Conservation (phyloP, 2,329 filamentous ascomycete genomes). For the Fusarium chaquense region DNA sequence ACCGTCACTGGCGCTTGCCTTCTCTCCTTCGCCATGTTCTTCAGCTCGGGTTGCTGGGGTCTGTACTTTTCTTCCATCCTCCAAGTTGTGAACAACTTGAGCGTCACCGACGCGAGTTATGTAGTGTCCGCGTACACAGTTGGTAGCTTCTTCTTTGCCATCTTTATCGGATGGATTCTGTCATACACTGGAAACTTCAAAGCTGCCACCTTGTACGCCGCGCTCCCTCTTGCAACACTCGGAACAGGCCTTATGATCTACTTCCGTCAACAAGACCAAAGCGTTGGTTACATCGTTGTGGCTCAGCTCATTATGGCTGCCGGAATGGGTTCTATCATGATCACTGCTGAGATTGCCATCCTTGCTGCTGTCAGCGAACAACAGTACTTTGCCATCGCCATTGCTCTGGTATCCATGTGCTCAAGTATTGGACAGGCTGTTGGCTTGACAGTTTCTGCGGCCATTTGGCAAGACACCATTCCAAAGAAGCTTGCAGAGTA, state of each 20-base stretch:
- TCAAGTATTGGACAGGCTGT: constrained; percentile 27
- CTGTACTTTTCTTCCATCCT: constrained; percentile 57
- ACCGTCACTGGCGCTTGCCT: constrained; percentile 55
- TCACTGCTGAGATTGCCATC: constrained; percentile 36
- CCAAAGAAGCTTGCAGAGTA: constrained; percentile 53
- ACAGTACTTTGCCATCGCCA: constrained; percentile 31
- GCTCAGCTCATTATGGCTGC: constrained; percentile 32
- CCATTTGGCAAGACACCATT: constrained; percentile 50
- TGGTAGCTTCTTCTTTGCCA: constrained; percentile 49
- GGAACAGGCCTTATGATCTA: constrained; percentile 29
- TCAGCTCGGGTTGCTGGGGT: constrained; percentile 54
- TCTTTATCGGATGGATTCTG: constrained; percentile 22
- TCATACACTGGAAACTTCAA: constrained; percentile 33
- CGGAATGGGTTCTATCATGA: constrained; percentile 24
- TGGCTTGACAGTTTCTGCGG: constrained; percentile 28
- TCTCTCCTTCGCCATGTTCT: constrained; percentile 53
- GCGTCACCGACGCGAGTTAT: constrained; percentile 53
- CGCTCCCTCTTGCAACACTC: constrained; percentile 26
- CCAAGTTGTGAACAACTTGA: constrained; percentile 54
- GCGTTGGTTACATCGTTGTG: constrained; percentile 28
- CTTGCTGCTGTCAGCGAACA: constrained; percentile 29
- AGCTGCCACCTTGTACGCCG: constrained; percentile 19
- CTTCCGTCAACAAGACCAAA: background rate
- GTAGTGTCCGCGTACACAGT: constrained; percentile 54
- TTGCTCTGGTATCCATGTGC: constrained; percentile 29